A percentile compares a stretch with the other conserved stretches of the same genome.
These are phyloP conservation scores for Eucalyptus viminalis DNA, from an alignment of 345 rosid species.

Conservation along the genomic window DNA sequence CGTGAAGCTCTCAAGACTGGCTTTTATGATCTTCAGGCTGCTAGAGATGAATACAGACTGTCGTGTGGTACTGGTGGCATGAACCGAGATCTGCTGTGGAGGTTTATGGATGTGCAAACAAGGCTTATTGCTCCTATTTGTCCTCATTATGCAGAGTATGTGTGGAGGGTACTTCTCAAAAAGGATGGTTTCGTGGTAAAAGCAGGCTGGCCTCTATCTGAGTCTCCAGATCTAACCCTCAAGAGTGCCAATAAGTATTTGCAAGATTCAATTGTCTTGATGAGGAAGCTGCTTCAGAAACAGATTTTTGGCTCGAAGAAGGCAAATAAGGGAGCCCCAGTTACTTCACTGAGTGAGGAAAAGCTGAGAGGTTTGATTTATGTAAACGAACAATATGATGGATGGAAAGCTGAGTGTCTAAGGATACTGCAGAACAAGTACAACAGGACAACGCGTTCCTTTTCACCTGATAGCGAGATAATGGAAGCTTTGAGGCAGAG, in stretches of 20 bases:
- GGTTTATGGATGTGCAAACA: slow-evolving; percentile 87
- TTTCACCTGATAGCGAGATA: slow-evolving; percentile 64
- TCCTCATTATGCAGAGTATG: slow-evolving; percentile 85
- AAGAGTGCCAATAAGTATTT: slow-evolving; percentile 82
- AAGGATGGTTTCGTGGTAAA: slow-evolving; percentile 67
- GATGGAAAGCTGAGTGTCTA: slow-evolving; percentile 88
- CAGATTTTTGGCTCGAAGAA: slow-evolving; percentile 65
- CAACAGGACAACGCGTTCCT: slow-evolving; percentile 16
- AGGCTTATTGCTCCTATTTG: slow-evolving; percentile 83
- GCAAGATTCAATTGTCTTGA: slow-evolving; percentile 69
- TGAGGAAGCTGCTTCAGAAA: slow-evolving; percentile 75
- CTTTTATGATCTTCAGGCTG: slow-evolving; percentile 88
- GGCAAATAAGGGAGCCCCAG: slow-evolving; percentile 52
- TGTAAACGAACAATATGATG: slow-evolving; percentile 74
- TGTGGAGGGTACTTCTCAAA: slow-evolving; percentile 81
- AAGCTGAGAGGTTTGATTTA: slow-evolving; percentile 49
- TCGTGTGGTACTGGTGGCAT: slow-evolving; percentile 70
- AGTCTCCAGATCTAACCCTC: slow-evolving; percentile 58
- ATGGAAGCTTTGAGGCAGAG: slow-evolving; percentile 43
- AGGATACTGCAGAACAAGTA: slow-evolving; percentile 54
- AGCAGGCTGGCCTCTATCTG: slow-evolving; percentile 88
- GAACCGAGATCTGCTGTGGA: slow-evolving; percentile 58
- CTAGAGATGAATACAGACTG: slow-evolving; percentile 84
- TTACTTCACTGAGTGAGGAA: slow-evolving; percentile 25
- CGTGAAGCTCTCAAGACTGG: slow-evolving; percentile 90